These are phyloP conservation scores for Tolypocladium pustulatum DNA, from an alignment of 2,329 filamentous ascomycete species.

Conservation along the genomic window DNA sequence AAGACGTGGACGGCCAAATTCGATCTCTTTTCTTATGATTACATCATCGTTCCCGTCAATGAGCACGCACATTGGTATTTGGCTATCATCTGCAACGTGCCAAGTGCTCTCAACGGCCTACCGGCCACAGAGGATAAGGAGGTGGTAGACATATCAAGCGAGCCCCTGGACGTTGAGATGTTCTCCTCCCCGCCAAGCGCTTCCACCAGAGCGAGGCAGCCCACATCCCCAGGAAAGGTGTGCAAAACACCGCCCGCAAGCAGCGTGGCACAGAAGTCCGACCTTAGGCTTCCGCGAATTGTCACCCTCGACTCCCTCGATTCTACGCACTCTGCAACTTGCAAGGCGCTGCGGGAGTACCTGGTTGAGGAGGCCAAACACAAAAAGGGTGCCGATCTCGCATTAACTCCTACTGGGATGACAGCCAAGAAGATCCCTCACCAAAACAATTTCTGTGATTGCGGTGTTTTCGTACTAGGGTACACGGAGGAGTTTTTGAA, in stretches of 20 bases:
- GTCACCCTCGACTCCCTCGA: conserved; percentile 83
- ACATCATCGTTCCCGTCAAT: conserved; percentile 86
- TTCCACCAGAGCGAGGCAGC: not conserved
- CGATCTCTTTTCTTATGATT: conserved; percentile 78
- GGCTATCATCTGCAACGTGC: conserved; percentile 86
- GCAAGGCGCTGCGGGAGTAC: conserved; percentile 64
- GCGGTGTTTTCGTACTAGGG: conserved; percentile 74
- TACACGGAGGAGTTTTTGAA: conserved; percentile 77
- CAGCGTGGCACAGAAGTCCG: conserved; percentile 13
- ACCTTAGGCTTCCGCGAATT: conserved; percentile 54
- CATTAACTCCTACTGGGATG: conserved; percentile 35
- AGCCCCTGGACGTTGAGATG: not conserved
- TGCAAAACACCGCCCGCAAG: conserved; percentile 7
- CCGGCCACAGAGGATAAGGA: conserved; percentile 7
- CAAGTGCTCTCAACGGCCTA: conserved; percentile 38
- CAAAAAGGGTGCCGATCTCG: conserved; percentile 38
- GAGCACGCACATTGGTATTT: conserved; percentile 86
- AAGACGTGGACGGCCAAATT: conserved; percentile 79
- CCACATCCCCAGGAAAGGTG: not conserved
- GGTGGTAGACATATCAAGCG: conserved; percentile 1
- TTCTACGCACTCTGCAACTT: conserved; percentile 50
- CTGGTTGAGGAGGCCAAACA: conserved; percentile 60
- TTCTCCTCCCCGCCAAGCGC: not conserved
- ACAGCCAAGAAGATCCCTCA: conserved; percentile 66
- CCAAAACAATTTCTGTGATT: conserved; percentile 81